Percentiles rank a stretch among this genome's conserved stretches.
Conservation (phyloP, 1,284 basidiomycete genomes). For the Puccinia novopanici region DNA sequence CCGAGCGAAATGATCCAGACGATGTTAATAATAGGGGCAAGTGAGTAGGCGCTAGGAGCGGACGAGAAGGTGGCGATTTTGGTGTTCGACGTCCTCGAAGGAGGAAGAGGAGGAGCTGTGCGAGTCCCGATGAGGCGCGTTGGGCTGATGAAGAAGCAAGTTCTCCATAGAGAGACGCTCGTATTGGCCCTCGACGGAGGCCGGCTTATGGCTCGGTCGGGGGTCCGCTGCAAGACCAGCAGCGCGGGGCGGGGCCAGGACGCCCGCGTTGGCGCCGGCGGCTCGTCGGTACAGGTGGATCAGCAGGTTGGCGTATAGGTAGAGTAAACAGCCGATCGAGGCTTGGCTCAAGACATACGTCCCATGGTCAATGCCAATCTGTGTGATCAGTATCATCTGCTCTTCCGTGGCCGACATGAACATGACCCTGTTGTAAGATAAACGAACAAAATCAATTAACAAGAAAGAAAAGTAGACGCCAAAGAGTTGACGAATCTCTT, state of each 20-base stretch:
- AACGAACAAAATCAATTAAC: no score
- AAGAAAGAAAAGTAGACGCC: no score
- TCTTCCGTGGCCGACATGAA: conserved; percentile 93
- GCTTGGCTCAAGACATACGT: conserved; percentile 77
- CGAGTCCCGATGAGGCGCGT: background rate
- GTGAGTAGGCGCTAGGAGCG: background rate
- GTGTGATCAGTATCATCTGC: conserved; percentile 71
- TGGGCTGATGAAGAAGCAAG: background rate
- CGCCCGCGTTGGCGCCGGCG: background rate
- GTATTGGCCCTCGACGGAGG: background rate
- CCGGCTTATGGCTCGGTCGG: background rate
- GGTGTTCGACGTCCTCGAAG: background rate
- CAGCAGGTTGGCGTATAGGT: conserved; percentile 69
- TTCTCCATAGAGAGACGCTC: conserved; percentile 22
- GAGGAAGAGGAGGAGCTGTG: background rate
- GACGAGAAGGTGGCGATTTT: no score
- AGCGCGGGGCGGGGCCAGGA: background rate
- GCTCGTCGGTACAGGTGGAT: conserved; percentile 64
- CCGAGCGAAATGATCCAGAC: background rate
- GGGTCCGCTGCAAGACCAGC: background rate
- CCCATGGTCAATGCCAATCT: conserved; percentile 74
- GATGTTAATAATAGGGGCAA: background rate
- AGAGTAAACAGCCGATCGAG: conserved; percentile 65
- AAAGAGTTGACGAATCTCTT: no score
- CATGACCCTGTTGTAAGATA: conserved; percentile 63